Evolutionary conservation across 2,329 filamentous ascomycete species (phyloP).

Genomic region (Monosporascus ibericus): DNA sequence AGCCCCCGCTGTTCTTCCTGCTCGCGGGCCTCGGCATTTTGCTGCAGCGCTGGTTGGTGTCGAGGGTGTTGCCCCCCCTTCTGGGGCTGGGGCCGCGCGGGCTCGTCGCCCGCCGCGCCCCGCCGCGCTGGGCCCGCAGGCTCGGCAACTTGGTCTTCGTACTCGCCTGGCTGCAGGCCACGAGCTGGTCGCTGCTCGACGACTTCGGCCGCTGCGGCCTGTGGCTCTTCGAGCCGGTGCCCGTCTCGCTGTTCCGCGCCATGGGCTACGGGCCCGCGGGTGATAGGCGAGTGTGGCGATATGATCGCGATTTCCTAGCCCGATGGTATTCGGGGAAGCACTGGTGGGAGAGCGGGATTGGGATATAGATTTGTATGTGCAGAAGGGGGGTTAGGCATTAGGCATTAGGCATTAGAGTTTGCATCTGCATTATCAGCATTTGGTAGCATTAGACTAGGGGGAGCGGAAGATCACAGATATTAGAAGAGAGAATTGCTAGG

Average conservation of each 20-base stretch:
- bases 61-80: background rate
- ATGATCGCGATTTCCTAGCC: slow-evolving; percentile 47
- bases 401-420: background rate
- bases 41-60: slow-evolving; percentile 40
- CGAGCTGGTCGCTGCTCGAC: slow-evolving; percentile 60
- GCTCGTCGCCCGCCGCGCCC: background rate
- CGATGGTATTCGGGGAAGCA: slow-evolving; percentile 50
- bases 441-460: background rate
- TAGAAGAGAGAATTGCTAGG: background rate
- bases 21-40: slow-evolving; percentile 61
- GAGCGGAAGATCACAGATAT: background rate
- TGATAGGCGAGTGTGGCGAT: slow-evolving; percentile 60
- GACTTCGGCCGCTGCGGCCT: slow-evolving; percentile 70
- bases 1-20: slow-evolving; percentile 63
- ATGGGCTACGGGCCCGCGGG: slow-evolving; percentile 56
- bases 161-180: slow-evolving; percentile 61
- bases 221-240: slow-evolving; percentile 80
- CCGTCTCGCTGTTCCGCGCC: slow-evolving; percentile 62
- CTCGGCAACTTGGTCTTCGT: slow-evolving; percentile 57
- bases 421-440: background rate
- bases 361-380: background rate
- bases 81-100: background rate
- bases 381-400: slow-evolving; percentile 1
- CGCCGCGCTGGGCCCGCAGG: slow-evolving; percentile 43
- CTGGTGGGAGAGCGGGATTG: slow-evolving; percentile 53